Base-by-base conservation (phyloP, 2,329 filamentous ascomycete genomes). In the Fusarium heterosporum region DNA sequence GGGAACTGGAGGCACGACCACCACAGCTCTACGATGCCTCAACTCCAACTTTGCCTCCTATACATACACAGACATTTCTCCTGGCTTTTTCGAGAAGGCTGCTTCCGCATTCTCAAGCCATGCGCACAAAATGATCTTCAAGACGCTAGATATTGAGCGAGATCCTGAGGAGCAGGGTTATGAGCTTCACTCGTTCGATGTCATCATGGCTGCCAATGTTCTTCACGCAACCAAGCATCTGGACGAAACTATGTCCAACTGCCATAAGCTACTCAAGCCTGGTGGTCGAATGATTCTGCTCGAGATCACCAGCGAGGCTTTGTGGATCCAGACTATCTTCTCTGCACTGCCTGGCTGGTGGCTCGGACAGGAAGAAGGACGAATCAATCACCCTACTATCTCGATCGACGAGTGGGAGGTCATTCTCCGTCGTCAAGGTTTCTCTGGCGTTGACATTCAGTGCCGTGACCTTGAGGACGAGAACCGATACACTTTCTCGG, bases 51-150 rank as follows among this genome's bases (percentile, higher is more conserved):
- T 57, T 22, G 25, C 45, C 6, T 41, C 46, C 11, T 61, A 57
- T 13, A 61, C 57, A 17, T 61, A 36, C 29, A 61, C 57, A 1
- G 57, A 61, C 4, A 46, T 61, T 16, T 61, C 57, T 0, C 11
- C 46, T 0, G 30, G 25, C 8, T 61, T 56, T 40, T 61, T 61
- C n/a, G 53, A 61, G 7, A 57, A 34, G 17, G 55, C 55, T n/a
- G 8, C 22, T 17, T 25, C 19, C 16, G 36, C 41, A 4, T 49
- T 59, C 13, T n/a, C 11, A 12, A n/a, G n/a, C 1, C n/a, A 29
- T 19, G 49, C 11, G 28, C 40, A 1, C 34, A 46, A 41, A 22
- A 51, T 4, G 46, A 28, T 16, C 5, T 61, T 56, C 19, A 61
- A 61, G 1, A 34, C 38, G 1, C 38, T 56, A 1, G 46, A 61